Percentiles rank a stretch among this genome's conserved stretches.
Conservation (phyloP, 257 asterid genomes). For the Phtheirospermum japonicum region DNA sequence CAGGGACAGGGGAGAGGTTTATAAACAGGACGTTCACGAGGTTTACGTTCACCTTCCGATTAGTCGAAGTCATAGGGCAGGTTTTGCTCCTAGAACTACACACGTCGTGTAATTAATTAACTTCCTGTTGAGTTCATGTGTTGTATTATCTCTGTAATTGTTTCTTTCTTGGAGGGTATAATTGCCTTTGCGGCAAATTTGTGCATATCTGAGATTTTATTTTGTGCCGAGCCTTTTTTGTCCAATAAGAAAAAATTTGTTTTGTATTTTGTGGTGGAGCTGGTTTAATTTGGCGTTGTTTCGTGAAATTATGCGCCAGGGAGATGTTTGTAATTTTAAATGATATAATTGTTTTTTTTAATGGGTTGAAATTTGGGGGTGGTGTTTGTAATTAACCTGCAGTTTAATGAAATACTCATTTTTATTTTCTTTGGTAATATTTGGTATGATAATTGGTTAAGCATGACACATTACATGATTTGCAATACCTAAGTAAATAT, state of each 20-base stretch:
- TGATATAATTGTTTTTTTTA: too few relatives aligned
- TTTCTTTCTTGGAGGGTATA: slow-evolving; percentile 27
- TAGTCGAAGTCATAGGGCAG: slow-evolving; percentile 75
- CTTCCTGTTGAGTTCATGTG: slow-evolving; percentile 24
- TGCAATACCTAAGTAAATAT: too few relatives aligned
- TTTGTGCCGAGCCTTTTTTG: too few relatives aligned
- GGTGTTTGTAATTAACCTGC: too few relatives aligned
- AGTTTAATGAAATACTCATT: too few relatives aligned
- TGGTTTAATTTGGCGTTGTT: too few relatives aligned
- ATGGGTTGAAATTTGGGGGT: too few relatives aligned
- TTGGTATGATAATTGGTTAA: too few relatives aligned
- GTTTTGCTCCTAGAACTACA: slow-evolving; percentile 56
- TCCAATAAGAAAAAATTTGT: slow-evolving; percentile 29
- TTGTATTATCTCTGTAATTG: slow-evolving; percentile 42
- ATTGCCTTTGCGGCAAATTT: slow-evolving; percentile 31
- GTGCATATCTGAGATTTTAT: slow-evolving; percentile 41
- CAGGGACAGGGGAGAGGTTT: slow-evolving; percentile 84
- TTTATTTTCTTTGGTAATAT: too few relatives aligned
- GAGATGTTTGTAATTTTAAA: too few relatives aligned
- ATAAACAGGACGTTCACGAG: slow-evolving; percentile 82
- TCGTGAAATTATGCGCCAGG: too few relatives aligned
- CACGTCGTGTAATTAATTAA: slow-evolving; percentile 39
- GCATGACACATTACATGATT: too few relatives aligned
- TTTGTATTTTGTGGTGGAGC: not conserved
- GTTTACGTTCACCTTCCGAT: slow-evolving; percentile 91